Evolutionary conservation across 2,329 filamentous ascomycete genomes (phyloP).

Genomic region (Knoxdaviesia capensis): DNA sequence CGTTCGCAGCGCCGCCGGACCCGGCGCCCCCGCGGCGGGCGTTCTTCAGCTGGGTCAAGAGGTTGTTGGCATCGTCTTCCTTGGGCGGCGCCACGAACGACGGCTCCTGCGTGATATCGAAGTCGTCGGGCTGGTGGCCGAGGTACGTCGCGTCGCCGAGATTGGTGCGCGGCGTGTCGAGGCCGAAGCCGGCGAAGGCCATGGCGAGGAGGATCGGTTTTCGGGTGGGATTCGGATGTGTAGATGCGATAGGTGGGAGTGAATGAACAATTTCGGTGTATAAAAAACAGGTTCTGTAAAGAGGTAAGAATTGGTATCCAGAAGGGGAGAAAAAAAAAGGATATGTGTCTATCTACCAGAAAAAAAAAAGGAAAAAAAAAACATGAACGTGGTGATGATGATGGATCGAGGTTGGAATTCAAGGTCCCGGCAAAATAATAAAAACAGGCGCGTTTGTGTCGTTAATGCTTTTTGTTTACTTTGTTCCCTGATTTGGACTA

Average conservation of each 20-base stretch:
- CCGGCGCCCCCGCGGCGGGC: constrained; percentile 26
- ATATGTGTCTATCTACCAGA: too few relatives aligned
- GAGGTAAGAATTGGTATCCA: background rate
- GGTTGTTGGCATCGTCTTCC: constrained; percentile 37
- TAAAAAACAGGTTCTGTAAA: constrained; percentile 5
- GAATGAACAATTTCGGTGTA: background rate
- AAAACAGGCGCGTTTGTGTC: constrained; percentile 8
- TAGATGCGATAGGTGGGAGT: background rate
- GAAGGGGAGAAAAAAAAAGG: background rate
- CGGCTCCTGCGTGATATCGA: constrained; percentile 72
- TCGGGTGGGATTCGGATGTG: too few relatives aligned
- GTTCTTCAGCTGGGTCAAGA: constrained; percentile 57
- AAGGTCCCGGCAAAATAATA: too few relatives aligned
- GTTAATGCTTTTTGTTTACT: constrained; percentile 19
- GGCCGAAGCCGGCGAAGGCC: constrained; percentile 41
- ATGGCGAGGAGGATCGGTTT: constrained; percentile 18
- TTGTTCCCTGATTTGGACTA: constrained; percentile 15
- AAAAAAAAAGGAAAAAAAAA: too few relatives aligned
- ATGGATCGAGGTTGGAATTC: too few relatives aligned
- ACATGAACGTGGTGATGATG: too few relatives aligned
- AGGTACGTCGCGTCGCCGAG: constrained; percentile 70
- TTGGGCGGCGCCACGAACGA: constrained; percentile 70
- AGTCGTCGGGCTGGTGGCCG: constrained; percentile 40
- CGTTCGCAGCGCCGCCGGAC: constrained; percentile 17
- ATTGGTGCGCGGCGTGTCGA: constrained; percentile 78